Evolutionary conservation across 371 early-diverging fungal species (phyloP), one percentile per base, ranked within the genome.

Genomic region (Phascolomyces articulosus): DNA sequence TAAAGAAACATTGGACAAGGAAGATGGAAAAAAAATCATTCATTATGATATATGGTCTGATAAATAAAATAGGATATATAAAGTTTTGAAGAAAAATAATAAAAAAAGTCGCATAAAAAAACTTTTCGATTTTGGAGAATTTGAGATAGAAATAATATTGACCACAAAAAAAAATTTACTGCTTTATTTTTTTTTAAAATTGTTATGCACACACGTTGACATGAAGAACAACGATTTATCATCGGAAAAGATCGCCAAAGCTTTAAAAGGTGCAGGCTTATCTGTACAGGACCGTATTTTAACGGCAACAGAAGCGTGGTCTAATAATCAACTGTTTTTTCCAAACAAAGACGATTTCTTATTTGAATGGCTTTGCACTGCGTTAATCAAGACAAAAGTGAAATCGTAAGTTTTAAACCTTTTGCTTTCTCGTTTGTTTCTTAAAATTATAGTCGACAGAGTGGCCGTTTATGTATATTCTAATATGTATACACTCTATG

Each of bases 221-320:
- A 38, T 31, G 31, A 15, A 15, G 4, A 44, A 15, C 44, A 44
- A 51, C 51, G 51, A 51, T 51, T 23, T 65, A 55, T 77, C 84
- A 28, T 81, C 91, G 40, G 78, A 87, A 64, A 78, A 85, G 70
- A 83, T 77, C 27, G 91, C 89, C 51, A 75, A 85, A 60, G 75
- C 79, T 1, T 63, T 82, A 7, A 82, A 82, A 40, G 82, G 82
- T 38, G 75, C 76, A 47, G 79, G 82, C 3, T 64, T 75, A 51
- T 67, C 71, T 2, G 48, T 71, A 9, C 66, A 71, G 28, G 58
- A 77, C 48, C 73, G 75, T 49, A 75, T 82, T 29, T 64, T 67
- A 11, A 72, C 64, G 2, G 82, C 82, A 3, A 51, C 58, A 0
- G 69, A 74, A 41, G 78, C 79, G 8, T 82, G 82, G 82, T 34